These are phyloP conservation scores for Fusarium sp. DNA, from an alignment of 2,329 filamentous ascomycete species.

Conservation along the genomic window DNA sequence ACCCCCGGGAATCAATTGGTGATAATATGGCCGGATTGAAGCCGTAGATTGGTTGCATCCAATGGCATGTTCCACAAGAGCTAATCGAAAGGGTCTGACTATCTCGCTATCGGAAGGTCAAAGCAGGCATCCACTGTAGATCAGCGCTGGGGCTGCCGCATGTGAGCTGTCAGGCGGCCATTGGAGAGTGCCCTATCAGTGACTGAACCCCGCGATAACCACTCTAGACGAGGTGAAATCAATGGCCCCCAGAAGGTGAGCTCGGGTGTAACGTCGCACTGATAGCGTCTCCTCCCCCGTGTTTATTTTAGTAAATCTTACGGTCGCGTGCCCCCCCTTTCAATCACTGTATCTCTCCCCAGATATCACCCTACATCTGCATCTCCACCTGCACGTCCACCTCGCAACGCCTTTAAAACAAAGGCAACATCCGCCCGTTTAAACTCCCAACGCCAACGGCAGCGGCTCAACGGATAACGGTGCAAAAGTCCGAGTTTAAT, in stretches of 20 bases:
- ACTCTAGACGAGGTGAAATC: background rate
- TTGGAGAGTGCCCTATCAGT: constrained; percentile 14
- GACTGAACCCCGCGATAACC: constrained; percentile 30
- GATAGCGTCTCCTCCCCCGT: constrained; percentile 23
- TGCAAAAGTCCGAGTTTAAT: background rate
- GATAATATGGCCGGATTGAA: constrained; percentile 38
- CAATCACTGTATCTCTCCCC: background rate
- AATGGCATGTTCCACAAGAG: constrained; percentile 28
- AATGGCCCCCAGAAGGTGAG: background rate
- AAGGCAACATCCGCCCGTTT: constrained; percentile 5
- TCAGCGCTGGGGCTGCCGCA: constrained; percentile 1
- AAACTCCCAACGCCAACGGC: background rate
- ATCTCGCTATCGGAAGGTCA: constrained; percentile 31
- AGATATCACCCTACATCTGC: no score
- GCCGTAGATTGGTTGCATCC: constrained; percentile 33
- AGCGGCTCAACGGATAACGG: constrained; percentile 11
- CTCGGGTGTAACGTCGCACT: constrained; percentile 23
- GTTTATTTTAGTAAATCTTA: constrained; percentile 32
- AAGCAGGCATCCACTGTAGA: background rate
- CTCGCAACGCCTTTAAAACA: constrained; percentile 30
- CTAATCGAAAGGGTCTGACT: constrained; percentile 8
- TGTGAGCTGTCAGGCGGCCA: constrained; percentile 13
- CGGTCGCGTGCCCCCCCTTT: constrained; percentile 23
- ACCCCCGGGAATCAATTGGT: constrained; percentile 12
- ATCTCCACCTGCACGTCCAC: background rate